phyloP scores from a whole-genome alignment of 768 basidiomycete species.

The Sarcodon aspratus region DNA sequence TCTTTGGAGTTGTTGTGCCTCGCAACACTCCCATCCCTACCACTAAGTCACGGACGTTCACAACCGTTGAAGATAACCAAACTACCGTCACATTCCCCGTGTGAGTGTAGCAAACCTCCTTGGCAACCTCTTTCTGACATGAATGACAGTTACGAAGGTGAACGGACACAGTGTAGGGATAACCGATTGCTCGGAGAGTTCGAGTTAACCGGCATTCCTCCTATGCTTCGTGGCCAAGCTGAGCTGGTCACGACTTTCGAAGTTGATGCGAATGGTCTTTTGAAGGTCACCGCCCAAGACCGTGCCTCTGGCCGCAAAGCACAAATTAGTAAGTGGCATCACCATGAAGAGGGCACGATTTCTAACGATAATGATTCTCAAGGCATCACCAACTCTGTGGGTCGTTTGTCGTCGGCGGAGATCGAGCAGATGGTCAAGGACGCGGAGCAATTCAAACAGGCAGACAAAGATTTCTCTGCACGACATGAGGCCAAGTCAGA shows the following conservation, averaged over 20 bases:
- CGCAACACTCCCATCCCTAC: constrained; percentile 99
- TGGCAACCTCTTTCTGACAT: constrained; percentile 5
- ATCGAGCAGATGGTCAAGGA: constrained; percentile 99
- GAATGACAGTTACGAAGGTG: constrained; percentile 79
- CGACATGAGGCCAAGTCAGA: constrained; percentile 98
- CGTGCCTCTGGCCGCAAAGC: constrained; percentile 99
- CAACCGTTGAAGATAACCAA: constrained; percentile 99
- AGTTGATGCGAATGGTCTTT: constrained; percentile 97
- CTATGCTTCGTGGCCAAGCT: constrained; percentile 98
- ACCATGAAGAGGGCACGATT: constrained; percentile 4
- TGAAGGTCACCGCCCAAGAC: constrained; percentile 98
- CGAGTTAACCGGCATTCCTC: constrained; percentile 97
- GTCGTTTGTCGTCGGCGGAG: constrained; percentile 93
- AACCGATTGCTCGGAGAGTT: constrained; percentile 99
- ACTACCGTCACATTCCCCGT: constrained; percentile 99
- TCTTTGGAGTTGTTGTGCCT: constrained; percentile 98
- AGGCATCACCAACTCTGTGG: constrained; percentile 99
- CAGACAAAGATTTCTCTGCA: constrained; percentile 96
- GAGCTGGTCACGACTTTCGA: constrained; percentile 99
- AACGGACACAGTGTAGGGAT: constrained; percentile 99
- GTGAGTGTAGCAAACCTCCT: constrained; percentile 28
- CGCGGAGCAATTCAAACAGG: constrained; percentile 93
- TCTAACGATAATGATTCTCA: constrained; percentile 5
- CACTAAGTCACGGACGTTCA: constrained; percentile 98
- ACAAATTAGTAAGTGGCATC: constrained; percentile 66